phyloP scores from a whole-genome alignment of 2,329 filamentous ascomycete genomes.

The Penicillium sp. region DNA sequence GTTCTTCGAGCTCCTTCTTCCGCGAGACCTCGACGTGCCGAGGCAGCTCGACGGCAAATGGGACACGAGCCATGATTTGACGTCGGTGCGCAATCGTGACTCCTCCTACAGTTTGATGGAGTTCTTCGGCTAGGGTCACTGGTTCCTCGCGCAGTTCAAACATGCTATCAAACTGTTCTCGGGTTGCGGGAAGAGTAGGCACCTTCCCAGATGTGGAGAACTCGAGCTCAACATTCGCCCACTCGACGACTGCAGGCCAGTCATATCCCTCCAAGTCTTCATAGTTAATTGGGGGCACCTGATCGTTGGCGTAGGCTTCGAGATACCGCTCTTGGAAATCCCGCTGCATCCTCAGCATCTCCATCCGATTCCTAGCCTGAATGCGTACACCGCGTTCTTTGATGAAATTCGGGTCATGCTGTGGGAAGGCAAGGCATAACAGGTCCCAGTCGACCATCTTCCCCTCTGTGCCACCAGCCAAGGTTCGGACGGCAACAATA shows the following conservation, averaged over 20 bases:
- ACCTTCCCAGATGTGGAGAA: constrained; percentile 36
- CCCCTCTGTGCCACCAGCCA: constrained; percentile 46
- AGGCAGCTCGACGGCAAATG: constrained; percentile 32
- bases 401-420: constrained; percentile 39
- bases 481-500: constrained; percentile 44
- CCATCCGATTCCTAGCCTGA: constrained; percentile 37
- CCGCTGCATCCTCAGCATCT: constrained; percentile 45
- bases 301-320: constrained; percentile 44
- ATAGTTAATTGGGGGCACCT: constrained; percentile 47
- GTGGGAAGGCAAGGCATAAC: constrained; percentile 43
- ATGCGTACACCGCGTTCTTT: constrained; percentile 41
- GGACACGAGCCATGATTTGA: constrained; percentile 31
- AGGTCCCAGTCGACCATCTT: constrained; percentile 47
- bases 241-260: constrained; percentile 48
- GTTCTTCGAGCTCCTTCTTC: constrained; percentile 23
- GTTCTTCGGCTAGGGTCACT: constrained; percentile 32
- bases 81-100: constrained; percentile 38
- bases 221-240: constrained; percentile 45
- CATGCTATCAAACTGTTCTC: constrained; percentile 41
- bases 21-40: constrained; percentile 5
- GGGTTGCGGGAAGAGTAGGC: constrained; percentile 45
- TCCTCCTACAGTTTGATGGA: constrained; percentile 33
- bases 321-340: constrained; percentile 49
- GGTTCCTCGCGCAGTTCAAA: constrained; percentile 43
- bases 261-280: constrained; percentile 45